phyloP scores from a whole-genome alignment of 176 grass and related monocot genomes.

The Cocos nucifera region DNA sequence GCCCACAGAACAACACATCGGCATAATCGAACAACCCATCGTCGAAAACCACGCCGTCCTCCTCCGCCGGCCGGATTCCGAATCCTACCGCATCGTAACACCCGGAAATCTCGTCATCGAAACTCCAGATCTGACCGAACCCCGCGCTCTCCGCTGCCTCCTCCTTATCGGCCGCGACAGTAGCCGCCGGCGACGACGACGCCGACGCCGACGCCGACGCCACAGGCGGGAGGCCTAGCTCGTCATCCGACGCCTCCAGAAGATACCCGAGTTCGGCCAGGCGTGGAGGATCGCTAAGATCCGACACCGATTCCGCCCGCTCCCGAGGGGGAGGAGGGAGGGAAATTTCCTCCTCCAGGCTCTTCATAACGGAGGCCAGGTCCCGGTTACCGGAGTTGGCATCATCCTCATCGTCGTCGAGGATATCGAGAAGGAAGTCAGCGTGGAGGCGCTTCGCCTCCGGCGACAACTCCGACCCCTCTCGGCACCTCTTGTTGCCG shows the following conservation, averaged over 20 bases:
- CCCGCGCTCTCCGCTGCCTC: neutral
- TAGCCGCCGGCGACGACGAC: neutral
- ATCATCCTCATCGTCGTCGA: neutral
- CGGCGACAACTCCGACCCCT: neutral
- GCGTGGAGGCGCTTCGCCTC: neutral
- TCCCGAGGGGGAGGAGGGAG: neutral
- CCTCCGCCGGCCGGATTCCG: neutral
- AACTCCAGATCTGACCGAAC: neutral
- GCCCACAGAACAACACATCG: neutral
- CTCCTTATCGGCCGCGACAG: neutral
- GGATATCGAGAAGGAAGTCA: neutral
- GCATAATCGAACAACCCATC: neutral
- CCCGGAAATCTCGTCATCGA: neutral
- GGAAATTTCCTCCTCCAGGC: constrained; percentile 5
- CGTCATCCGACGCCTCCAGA: constrained; percentile 3
- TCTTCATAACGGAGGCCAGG: constrained; percentile 1
- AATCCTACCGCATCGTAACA: neutral
- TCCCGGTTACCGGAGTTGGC: neutral
- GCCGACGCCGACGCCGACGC: too few species aligned
- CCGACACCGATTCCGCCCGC: neutral
- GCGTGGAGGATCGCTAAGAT: neutral
- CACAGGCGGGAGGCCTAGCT: neutral
- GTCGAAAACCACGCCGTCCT: neutral
- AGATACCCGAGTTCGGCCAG: neutral
- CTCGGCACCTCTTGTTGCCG: neutral